Conservation (phyloP, 2,329 filamentous ascomycete genomes). For the Ascochyta viciae-villosae region DNA sequence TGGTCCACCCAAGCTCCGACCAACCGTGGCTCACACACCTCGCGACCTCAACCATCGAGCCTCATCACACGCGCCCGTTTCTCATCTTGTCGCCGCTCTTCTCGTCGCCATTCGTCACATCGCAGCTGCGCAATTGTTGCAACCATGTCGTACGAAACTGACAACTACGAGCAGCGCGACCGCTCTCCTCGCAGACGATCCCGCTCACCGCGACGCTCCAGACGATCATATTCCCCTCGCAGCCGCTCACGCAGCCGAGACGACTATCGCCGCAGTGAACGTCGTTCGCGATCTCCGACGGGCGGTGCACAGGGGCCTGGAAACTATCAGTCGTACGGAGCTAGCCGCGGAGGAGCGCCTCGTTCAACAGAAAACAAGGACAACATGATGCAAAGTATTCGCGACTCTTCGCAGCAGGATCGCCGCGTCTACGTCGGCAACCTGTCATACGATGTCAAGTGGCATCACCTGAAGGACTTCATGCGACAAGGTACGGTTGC, state of each 20-base stretch:
- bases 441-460: conserved; percentile 99
- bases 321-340: conserved; percentile 66
- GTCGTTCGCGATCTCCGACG: conserved; percentile 82
- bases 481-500: conserved; percentile 92
- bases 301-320: conserved; percentile 72
- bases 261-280: conserved; percentile 55
- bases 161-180: conserved; percentile 50
- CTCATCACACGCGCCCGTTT: conserved; percentile 35
- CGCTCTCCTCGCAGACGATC: conserved; percentile 74
- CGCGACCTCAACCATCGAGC: conserved; percentile 30
- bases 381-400: conserved; percentile 93
- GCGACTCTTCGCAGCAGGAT: conserved; percentile 96
- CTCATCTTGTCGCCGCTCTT: conserved; percentile 19
- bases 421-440: conserved; percentile 99
- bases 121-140: conserved; percentile 19
- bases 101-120: conserved; percentile 16
- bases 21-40: conserved; percentile 30
- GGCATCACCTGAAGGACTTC: conserved; percentile 99
- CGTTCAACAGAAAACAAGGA: conserved; percentile 89
- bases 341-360: conserved; percentile 58
- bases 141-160: conserved; percentile 49
- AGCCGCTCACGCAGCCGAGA: conserved; percentile 80
- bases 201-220: conserved; percentile 56
- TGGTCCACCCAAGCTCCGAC: conserved; percentile 17
- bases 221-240: conserved; percentile 69